Percentiles rank a stretch among this genome's conserved stretches.
Evolutionary conservation across 352 stramenopile species (phyloP).

Genomic region (Globisporangium barbulae): DNA sequence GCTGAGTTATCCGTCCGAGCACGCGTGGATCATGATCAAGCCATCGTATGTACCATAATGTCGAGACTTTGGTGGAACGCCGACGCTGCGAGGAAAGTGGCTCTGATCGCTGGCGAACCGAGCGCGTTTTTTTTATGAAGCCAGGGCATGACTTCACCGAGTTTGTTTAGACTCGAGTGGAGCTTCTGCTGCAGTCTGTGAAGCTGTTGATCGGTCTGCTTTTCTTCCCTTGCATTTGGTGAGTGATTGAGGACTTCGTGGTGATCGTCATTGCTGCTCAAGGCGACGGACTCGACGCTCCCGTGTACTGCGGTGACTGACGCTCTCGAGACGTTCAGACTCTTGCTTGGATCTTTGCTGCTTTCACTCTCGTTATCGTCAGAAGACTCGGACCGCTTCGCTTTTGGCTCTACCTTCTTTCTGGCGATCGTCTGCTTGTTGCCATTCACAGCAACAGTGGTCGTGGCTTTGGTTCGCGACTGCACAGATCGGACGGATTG

Average conservation of each 20-base stretch:
- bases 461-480: not conserved
- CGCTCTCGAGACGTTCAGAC: not conserved
- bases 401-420: conserved; percentile 3
- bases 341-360: not conserved
- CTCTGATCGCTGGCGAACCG: conserved; percentile 25
- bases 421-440: not conserved
- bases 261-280: not conserved
- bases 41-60: conserved; percentile 24
- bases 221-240: not conserved
- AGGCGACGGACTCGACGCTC: not conserved
- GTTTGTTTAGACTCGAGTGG: conserved; percentile 10
- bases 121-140: conserved; percentile 7
- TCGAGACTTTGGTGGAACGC: conserved; percentile 38
- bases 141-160: conserved; percentile 21
- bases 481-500: conserved; percentile 8
- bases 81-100: conserved; percentile 34
- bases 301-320: not conserved
- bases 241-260: not conserved
- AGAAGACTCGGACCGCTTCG: not conserved
- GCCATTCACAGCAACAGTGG: too few relatives aligned
- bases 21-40: not conserved
- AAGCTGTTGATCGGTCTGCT: not conserved
- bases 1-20: not conserved
- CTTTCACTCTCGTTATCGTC: not conserved
- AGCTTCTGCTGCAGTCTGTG: conserved; percentile 8